These are phyloP conservation scores for Chaetomium cochliodes DNA, from an alignment of 495 filamentous ascomycete genomes.

Conservation along the genomic window DNA sequence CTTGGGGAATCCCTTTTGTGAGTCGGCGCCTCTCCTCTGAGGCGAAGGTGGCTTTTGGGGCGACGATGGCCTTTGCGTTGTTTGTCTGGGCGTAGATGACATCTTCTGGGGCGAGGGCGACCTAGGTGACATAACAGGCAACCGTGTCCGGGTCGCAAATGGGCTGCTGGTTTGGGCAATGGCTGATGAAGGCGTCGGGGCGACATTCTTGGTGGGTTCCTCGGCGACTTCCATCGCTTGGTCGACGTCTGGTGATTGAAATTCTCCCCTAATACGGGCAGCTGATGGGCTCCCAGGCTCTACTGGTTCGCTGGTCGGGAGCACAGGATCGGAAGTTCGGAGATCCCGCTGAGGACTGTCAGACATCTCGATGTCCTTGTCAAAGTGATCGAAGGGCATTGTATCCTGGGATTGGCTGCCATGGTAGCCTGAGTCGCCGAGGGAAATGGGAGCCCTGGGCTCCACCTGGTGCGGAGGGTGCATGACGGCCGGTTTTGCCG, in stretches of 20 bases:
- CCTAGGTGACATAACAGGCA: constrained; percentile 29
- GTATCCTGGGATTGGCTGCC: constrained; percentile 57
- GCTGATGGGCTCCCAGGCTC: constrained; percentile 29
- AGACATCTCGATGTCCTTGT: constrained; percentile 30
- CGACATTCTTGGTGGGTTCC: constrained; percentile 13
- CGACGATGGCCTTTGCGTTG: constrained; percentile 15
- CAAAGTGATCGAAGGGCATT: constrained; percentile 34
- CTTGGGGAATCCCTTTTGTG: constrained; percentile 24
- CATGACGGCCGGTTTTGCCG: constrained; percentile 24
- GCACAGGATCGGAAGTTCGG: constrained; percentile 23
- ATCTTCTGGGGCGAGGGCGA: constrained; percentile 32
- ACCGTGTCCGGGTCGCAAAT: constrained; percentile 14
- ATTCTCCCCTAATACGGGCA: constrained; percentile 40
- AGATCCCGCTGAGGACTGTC: constrained; percentile 24
- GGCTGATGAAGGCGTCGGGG: constrained; percentile 22
- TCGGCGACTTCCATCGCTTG: constrained; percentile 32
- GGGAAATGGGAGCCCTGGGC: constrained; percentile 27
- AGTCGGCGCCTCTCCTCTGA: constrained; percentile 5
- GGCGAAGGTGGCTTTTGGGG: constrained; percentile 27
- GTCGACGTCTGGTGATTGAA: constrained; percentile 68
- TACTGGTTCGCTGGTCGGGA: constrained; percentile 17
- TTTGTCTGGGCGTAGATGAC: constrained; percentile 23
- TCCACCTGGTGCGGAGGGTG: constrained; percentile 23
- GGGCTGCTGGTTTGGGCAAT: constrained; percentile 24
- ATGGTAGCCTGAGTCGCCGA: constrained; percentile 78